Percentiles rank a stretch among this genome's conserved stretches.
phyloP scores from a whole-genome alignment of 75 land plant species.

The Gnetum montanum region DNA sequence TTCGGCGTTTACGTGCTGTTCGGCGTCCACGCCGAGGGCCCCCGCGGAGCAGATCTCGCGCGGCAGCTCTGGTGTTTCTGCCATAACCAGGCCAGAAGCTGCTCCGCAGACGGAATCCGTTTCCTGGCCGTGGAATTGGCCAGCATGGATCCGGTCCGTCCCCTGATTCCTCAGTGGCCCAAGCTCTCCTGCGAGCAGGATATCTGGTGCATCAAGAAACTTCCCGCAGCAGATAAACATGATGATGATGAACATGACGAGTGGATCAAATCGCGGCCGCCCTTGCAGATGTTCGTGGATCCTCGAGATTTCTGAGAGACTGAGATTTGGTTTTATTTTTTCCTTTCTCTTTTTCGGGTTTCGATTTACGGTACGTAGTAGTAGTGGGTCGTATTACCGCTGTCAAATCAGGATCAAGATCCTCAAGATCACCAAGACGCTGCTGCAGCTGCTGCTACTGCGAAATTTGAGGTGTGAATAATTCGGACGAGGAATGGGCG shows the following conservation, averaged over 20 bases:
- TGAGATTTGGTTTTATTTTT: too few species aligned
- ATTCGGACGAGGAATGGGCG: too few species aligned
- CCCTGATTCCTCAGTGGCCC: conserved; percentile 33
- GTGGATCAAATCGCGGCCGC: conserved; percentile 11
- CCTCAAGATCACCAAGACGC: too few species aligned
- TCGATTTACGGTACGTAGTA: too few species aligned
- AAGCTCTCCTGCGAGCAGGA: conserved; percentile 36
- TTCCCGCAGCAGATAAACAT: not conserved
- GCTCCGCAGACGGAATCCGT: conserved; percentile 16
- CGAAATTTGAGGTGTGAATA: too few species aligned
- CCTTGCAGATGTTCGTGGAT: conserved; percentile 45
- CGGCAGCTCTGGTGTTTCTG: conserved; percentile 23
- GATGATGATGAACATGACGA: not conserved
- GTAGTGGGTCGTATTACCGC: too few species aligned
- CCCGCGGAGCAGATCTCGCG: conserved; percentile 15
- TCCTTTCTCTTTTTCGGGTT: too few species aligned
- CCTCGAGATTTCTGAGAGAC: conserved; percentile 51
- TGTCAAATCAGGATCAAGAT: too few species aligned
- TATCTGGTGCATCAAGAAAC: conserved; percentile 50
- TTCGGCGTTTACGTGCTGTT: conserved; percentile 46
- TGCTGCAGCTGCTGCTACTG: too few species aligned
- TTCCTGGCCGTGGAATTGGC: conserved; percentile 37
- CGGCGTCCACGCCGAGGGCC: conserved; percentile 34
- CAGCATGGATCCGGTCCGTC: conserved; percentile 24
- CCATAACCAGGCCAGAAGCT: conserved; percentile 37